Percentiles rank a stretch among this genome's conserved stretches.
These are phyloP conservation scores for Metarhizium guizhouense DNA, from an alignment of 2,329 filamentous ascomycete species.

Conservation along the genomic window DNA sequence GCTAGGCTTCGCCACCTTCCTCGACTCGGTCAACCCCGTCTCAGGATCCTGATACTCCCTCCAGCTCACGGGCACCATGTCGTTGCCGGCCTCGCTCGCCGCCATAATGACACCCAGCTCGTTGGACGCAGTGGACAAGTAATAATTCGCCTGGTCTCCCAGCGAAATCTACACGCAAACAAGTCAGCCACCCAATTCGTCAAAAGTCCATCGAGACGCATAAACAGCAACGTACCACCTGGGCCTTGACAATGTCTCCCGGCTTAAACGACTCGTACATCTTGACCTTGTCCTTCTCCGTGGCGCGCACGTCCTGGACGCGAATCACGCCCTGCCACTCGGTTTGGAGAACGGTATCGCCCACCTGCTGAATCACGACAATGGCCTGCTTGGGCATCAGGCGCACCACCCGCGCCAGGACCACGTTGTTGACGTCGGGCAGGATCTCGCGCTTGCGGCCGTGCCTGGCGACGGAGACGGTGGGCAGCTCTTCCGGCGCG, in stretches of 20 bases:
- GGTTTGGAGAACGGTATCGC: constrained; percentile 61
- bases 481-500: constrained; percentile 35
- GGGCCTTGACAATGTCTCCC: constrained; percentile 81
- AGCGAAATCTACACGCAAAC: constrained; percentile 57
- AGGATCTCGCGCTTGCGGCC: constrained; percentile 58
- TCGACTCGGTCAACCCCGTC: constrained; percentile 64
- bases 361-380: constrained; percentile 77
- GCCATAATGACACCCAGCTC: constrained; percentile 92
- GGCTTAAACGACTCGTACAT: constrained; percentile 87
- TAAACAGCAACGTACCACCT: constrained; percentile 54
- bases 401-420: constrained; percentile 78
- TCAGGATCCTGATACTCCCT: constrained; percentile 83
- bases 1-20: constrained; percentile 92
- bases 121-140: constrained; percentile 85
- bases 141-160: constrained; percentile 92
- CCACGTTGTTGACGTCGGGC: constrained; percentile 70
- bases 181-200: neutral
- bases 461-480: constrained; percentile 45
- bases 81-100: constrained; percentile 74
- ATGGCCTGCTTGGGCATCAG: constrained; percentile 79
- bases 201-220: neutral
- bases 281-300: constrained; percentile 90
- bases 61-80: constrained; percentile 92
- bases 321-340: constrained; percentile 82
- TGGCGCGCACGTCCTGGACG: constrained; percentile 84